Percentiles rank a stretch among this genome's conserved stretches.
These are phyloP conservation scores for Saccharomycopsis sp. DNA, from an alignment of 805 yeast genomes.

Conservation along the genomic window DNA sequence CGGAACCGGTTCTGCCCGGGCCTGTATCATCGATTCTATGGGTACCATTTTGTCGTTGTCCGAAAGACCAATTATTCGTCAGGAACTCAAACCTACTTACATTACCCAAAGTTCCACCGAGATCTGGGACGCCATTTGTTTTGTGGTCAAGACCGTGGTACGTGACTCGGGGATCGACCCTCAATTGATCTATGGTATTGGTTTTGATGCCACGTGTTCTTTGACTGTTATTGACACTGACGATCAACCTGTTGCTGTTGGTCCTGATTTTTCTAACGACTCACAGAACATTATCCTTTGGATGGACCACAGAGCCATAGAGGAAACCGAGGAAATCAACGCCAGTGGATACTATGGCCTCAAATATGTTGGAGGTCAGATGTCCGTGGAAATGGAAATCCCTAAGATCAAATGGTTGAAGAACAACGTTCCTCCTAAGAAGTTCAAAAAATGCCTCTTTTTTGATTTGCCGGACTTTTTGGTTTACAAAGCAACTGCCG, in stretches of 20 bases:
- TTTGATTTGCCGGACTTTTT: constrained; percentile 89
- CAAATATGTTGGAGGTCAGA: constrained; percentile 92
- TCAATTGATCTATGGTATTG: constrained; percentile 69
- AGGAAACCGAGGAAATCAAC: constrained; percentile 76
- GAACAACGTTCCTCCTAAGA: constrained; percentile 60
- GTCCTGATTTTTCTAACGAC: constrained; percentile 74
- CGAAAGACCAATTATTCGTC: constrained; percentile 72
- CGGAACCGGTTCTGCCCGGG: constrained; percentile 98
- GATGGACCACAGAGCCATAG: constrained; percentile 97
- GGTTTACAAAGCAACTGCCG: constrained; percentile 85
- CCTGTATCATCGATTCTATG: constrained; percentile 76
- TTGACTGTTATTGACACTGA: constrained; percentile 65
- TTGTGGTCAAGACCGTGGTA: constrained; percentile 70
- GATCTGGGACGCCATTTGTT: constrained; percentile 85
- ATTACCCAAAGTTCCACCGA: constrained; percentile 86
- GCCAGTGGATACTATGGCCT: constrained; percentile 71
- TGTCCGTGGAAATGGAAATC: constrained; percentile 98
- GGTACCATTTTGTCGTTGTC: constrained; percentile 79
- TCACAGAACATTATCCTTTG: constrained; percentile 84
- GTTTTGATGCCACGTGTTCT: constrained; percentile 97
- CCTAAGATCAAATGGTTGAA: constrained; percentile 97
- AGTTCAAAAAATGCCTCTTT: constrained; percentile 61
- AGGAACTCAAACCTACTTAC: constrained; percentile 63
- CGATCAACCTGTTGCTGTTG: constrained; percentile 77
- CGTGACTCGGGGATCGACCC: constrained; percentile 71